A percentile compares a stretch with the other conserved stretches of the same genome.
phyloP scores from a whole-genome alignment of 179 eudicot species.

The Corrigiola litoralis region DNA sequence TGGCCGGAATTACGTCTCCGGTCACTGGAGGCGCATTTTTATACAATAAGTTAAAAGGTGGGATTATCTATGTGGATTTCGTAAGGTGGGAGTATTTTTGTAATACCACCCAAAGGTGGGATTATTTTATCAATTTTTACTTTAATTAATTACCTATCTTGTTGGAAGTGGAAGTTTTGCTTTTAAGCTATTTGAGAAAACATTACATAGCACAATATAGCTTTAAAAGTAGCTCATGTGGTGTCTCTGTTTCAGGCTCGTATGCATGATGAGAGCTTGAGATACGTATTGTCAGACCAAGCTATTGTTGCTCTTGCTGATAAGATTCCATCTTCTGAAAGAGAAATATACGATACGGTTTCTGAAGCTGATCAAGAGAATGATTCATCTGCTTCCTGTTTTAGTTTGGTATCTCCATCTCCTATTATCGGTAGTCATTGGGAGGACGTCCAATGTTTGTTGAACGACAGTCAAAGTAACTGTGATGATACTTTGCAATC shows the following conservation, averaged over 20 bases:
- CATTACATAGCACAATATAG: neutral
- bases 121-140: too few species aligned
- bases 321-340: constrained; percentile 45
- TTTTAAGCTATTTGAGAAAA: neutral
- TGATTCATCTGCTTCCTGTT: constrained; percentile 35
- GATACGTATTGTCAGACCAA: constrained; percentile 79
- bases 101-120: too few species aligned
- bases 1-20: too few species aligned
- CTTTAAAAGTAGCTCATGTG: constrained; percentile 14
- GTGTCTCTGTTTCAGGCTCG: constrained; percentile 67
- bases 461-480: constrained; percentile 36
- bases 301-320: constrained; percentile 70
- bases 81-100: too few species aligned
- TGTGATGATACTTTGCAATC: constrained; percentile 39
- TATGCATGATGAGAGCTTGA: constrained; percentile 94
- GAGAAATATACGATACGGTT: constrained; percentile 47
- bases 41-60: too few species aligned
- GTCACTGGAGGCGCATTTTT: too few species aligned
- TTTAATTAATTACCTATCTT: too few species aligned
- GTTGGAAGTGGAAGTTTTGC: neutral
- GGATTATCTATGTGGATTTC: too few species aligned
- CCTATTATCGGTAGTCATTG: constrained; percentile 71
- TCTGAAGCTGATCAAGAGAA: constrained; percentile 50
- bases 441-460: constrained; percentile 52
- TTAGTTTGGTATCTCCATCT: constrained; percentile 50